Base-by-base conservation (phyloP, 805 yeast species). In the Yueomyces sinensis region DNA sequence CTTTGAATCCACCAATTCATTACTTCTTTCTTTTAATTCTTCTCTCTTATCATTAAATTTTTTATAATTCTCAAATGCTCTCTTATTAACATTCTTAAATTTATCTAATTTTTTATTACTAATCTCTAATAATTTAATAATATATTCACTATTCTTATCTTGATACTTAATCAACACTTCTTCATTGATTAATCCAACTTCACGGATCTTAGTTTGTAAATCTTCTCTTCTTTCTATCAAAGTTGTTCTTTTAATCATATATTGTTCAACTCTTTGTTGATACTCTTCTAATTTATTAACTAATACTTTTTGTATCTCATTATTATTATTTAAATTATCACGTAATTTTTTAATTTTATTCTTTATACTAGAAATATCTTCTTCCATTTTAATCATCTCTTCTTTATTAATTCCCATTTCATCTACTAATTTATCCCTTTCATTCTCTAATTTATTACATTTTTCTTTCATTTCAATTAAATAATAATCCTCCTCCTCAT, bases 111-210 rank as follows among this genome's bases (percentile, higher is more conserved):
- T 70, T 25, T 68, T 70, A 29, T 76, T 72, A 5, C 73, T 68
- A 19, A 56, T 56, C 34, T 71, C 74, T 39, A 84, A 62, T 35
- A 66, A 61, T 13, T 54, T 46, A 32, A 82, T 54, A 23, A 87
- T 54, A 5, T 66, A 63, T 27, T 71, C 74, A 9, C 83, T 72
- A 2, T 60, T 50, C 15, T 61, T 45, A 25, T 58, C 52, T 25
- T 64, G 66, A 46, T 65, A 72, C 24, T 56, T 49, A 13, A 65
- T 65, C 43, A 82, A 75, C 0, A 91, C 86, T 35, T 82, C 86
- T 47, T 86, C 95, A 0, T 95, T 89, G 14, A 89, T 62, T 3
- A 81, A 82, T n/a, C 96, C 96, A 29, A 87, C 59, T 29, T 82
- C 94, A 40, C 87, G 66, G 22, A 86, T 76, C 47, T 73, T 81